These are phyloP conservation scores for Flaveria ramosissima DNA, from an alignment of 129 eudicot genomes.

Conservation along the genomic window DNA sequence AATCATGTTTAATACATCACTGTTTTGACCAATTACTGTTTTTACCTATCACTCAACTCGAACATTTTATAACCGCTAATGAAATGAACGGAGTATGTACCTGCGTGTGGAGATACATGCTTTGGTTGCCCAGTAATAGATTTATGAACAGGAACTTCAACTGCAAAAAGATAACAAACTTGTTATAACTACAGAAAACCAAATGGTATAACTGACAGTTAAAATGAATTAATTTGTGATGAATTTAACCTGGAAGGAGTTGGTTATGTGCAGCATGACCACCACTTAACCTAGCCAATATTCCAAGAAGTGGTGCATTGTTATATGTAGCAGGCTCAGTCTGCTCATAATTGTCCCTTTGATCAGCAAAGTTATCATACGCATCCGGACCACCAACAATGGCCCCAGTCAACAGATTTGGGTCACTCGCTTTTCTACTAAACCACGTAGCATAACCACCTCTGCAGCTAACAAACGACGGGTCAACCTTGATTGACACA, in stretches of 20 bases:
- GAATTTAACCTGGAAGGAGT: slow-evolving; percentile 70
- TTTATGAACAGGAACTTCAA: slow-evolving; percentile 58
- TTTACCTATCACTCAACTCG: neutral
- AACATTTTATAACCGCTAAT: neutral
- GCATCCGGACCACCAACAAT: slow-evolving; percentile 99
- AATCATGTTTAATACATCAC: too few species aligned
- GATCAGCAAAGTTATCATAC: slow-evolving; percentile 93
- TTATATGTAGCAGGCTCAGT: slow-evolving; percentile 98
- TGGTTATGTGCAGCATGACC: slow-evolving; percentile 76
- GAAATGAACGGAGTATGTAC: slow-evolving; percentile 34
- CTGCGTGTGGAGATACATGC: slow-evolving; percentile 45
- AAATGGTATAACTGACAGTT: neutral
- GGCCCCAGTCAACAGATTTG: slow-evolving; percentile 80
- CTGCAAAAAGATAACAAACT: slow-evolving; percentile 40
- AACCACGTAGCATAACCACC: slow-evolving; percentile 96
- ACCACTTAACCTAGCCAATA: slow-evolving; percentile 68
- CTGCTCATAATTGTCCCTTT: slow-evolving; percentile 91
- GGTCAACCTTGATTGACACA: slow-evolving; percentile 79
- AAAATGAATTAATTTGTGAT: neutral
- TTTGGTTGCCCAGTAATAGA: slow-evolving; percentile 42
- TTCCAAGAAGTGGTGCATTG: slow-evolving; percentile 91
- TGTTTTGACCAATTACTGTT: neutral
- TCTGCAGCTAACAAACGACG: slow-evolving; percentile 79
- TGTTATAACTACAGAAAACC: neutral
- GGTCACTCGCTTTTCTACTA: slow-evolving; percentile 81